A percentile compares a stretch with the other conserved stretches of the same genome.
These are phyloP conservation scores for Pouteria campechiana DNA, from an alignment of 179 eudicot genomes.

Conservation along the genomic window DNA sequence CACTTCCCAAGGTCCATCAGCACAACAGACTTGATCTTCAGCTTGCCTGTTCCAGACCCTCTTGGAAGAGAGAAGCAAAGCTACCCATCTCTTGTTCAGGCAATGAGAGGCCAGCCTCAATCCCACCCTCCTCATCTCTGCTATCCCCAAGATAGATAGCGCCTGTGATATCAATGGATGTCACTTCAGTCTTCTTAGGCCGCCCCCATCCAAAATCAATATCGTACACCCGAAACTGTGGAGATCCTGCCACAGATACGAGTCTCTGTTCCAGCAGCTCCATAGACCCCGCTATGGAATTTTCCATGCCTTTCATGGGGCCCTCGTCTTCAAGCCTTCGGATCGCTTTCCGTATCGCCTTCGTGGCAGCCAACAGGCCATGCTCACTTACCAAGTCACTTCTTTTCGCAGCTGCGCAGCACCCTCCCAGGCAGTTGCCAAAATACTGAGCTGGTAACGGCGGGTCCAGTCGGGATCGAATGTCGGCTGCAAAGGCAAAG, in stretches of 20 bases:
- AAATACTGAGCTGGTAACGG: constrained; percentile 14
- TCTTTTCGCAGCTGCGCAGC: constrained; percentile 3
- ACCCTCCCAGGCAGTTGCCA: constrained; percentile 13
- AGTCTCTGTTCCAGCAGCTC: no score
- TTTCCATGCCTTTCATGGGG: no score
- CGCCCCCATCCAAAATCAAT: constrained; percentile 18
- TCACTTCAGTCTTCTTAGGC: constrained; percentile 8
- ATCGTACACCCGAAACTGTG: constrained; percentile 6
- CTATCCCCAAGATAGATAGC: constrained; percentile 5
- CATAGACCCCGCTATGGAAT: no score
- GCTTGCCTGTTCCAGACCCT: no score
- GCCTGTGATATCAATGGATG: constrained; percentile 6
- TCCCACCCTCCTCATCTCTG: constrained; percentile 6
- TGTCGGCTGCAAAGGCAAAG: constrained; percentile 11
- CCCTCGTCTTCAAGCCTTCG: no score
- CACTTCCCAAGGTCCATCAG: no score
- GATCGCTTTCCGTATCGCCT: no score
- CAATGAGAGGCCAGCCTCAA: constrained; percentile 9
- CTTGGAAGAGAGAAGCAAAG: neutral
- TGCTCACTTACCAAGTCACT: no score
- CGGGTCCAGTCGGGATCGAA: constrained; percentile 13
- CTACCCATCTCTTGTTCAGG: constrained; percentile 5
- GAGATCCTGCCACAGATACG: constrained; percentile 12
- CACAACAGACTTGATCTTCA: no score
- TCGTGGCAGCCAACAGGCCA: no score